Percentiles rank a stretch among this genome's conserved stretches.
Evolutionary conservation across 202 grass and related monocot species (phyloP).

Genomic region (Elaeis oleifera): DNA sequence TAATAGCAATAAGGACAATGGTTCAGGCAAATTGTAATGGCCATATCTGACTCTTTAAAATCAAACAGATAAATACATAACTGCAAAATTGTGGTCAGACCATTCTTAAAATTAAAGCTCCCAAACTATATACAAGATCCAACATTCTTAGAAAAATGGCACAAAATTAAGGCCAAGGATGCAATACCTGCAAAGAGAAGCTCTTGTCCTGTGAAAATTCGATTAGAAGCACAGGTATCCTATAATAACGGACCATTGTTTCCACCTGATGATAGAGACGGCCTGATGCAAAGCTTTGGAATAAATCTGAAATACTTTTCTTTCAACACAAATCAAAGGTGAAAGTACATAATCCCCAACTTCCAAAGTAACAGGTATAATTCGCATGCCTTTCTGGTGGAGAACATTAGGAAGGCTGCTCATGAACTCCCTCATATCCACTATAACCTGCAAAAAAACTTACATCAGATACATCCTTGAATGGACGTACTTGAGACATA

Average conservation of each 20-base stretch:
- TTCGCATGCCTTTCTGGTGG: slow-evolving; percentile 83
- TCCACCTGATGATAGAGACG: slow-evolving; percentile 90
- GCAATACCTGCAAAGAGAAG: slow-evolving; percentile 92
- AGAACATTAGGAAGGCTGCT: slow-evolving; percentile 95
- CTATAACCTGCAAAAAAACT: slow-evolving; percentile 62
- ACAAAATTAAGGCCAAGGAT: too few relatives aligned
- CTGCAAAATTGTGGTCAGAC: too few relatives aligned
- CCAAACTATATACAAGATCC: too few relatives aligned
- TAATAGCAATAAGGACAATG: too few relatives aligned
- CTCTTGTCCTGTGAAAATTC: slow-evolving; percentile 96
- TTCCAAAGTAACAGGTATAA: slow-evolving; percentile 87
- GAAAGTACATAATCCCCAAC: slow-evolving; percentile 96
- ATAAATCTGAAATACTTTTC: slow-evolving; percentile 91
- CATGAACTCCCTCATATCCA: slow-evolving; percentile 98
- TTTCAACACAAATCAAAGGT: slow-evolving; percentile 87
- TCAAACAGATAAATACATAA: too few relatives aligned
- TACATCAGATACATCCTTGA: slow-evolving; percentile 15
- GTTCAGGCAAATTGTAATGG: too few relatives aligned
- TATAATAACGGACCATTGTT: slow-evolving; percentile 88
- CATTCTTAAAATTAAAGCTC: too few relatives aligned
- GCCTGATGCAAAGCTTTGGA: slow-evolving; percentile 93
- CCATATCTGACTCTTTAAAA: too few relatives aligned
- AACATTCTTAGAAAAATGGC: too few relatives aligned
- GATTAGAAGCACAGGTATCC: slow-evolving; percentile 89
- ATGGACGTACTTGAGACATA: background rate